Evolutionary conservation across 768 basidiomycete species (phyloP), one percentile per base, ranked within the genome.

Genomic region (Hemileccinum impolitum): DNA sequence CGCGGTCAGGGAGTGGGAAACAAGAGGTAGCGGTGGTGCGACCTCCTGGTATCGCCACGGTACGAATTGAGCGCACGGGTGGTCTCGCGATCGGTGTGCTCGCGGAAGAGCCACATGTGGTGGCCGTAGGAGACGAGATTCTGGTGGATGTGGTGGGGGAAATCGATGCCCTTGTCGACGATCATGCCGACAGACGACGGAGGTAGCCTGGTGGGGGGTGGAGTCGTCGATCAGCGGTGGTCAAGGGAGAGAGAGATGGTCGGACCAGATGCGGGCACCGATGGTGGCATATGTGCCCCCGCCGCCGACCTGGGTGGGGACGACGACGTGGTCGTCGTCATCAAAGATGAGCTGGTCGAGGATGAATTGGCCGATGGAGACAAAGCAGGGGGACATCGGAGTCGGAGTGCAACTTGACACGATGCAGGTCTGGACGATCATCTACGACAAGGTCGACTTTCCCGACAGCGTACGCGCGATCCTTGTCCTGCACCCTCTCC

Each of bases 331-430:
- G 39, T 25, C 17, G 80, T 85, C 80, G 41, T 23, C 23, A 23
- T 23, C 23, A 23, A 23, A 23, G 23, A 23, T 6, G 23, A 23
- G 23, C 23, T 85, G 77, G 66, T 96, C 93, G 58, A 94, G 78
- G 59, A 96, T 94, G 72, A 94, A 94, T 80, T 93, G 82, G 7
- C 92, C 93, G 23, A 93, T 72, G n/a, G 84, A 81, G 17, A 79
- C 80, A 40, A 90, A 84, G 35, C 66, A 54, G 26, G 61, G 40
- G 42, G 48, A 25, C 43, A 59, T 53, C 44, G 58, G 59, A 66
- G 61, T 64, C 51, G 37, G 30, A 56, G 43, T 48, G 55, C 32
- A 21, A 51, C 50, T 54, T 56, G 48, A 56, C 35, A 58, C 54
- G 54, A 75, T 76, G 75, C 70, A 76, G 39, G 71, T 76, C 37